These are phyloP conservation scores for Amylocarpus encephaloides DNA, from an alignment of 2,329 filamentous ascomycete species.

Conservation along the genomic window DNA sequence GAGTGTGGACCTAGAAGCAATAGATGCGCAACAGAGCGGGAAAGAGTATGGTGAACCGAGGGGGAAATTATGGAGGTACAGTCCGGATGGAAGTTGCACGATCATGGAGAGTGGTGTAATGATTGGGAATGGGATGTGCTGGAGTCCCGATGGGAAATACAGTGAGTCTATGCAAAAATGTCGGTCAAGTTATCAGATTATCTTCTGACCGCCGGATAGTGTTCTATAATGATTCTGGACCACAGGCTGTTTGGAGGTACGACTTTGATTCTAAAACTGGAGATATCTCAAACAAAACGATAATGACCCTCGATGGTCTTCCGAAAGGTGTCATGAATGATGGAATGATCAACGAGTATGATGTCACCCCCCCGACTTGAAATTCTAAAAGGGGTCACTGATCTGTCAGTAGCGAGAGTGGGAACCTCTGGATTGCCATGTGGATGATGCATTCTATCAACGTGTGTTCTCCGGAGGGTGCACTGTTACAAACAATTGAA, in stretches of 20 bases:
- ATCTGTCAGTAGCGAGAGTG: slow-evolving; percentile 25
- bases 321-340: slow-evolving; percentile 29
- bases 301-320: slow-evolving; percentile 16
- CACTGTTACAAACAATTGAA: slow-evolving; percentile 32
- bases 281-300: slow-evolving; percentile 29
- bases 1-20: neutral
- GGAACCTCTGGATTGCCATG: slow-evolving; percentile 35
- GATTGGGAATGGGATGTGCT: slow-evolving; percentile 34
- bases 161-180: slow-evolving; percentile 19
- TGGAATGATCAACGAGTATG: slow-evolving; percentile 36
- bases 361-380: neutral
- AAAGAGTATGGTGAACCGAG: slow-evolving; percentile 14
- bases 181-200: too few species aligned
- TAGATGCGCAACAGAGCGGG: neutral
- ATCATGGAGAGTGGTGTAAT: slow-evolving; percentile 32
- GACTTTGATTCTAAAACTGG: slow-evolving; percentile 33
- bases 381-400: neutral
- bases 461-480: slow-evolving; percentile 31
- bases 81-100: slow-evolving; percentile 30
- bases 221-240: slow-evolving; percentile 33
- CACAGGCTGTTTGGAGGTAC: slow-evolving; percentile 29
- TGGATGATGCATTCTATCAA: slow-evolving; percentile 32
- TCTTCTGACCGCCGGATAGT: slow-evolving; percentile 18
- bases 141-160: slow-evolving; percentile 34
- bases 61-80: slow-evolving; percentile 25